A percentile compares a stretch with the other conserved stretches of the same genome.
These are phyloP conservation scores for Claviceps africana DNA, from an alignment of 2,329 filamentous ascomycete species.

Conservation along the genomic window DNA sequence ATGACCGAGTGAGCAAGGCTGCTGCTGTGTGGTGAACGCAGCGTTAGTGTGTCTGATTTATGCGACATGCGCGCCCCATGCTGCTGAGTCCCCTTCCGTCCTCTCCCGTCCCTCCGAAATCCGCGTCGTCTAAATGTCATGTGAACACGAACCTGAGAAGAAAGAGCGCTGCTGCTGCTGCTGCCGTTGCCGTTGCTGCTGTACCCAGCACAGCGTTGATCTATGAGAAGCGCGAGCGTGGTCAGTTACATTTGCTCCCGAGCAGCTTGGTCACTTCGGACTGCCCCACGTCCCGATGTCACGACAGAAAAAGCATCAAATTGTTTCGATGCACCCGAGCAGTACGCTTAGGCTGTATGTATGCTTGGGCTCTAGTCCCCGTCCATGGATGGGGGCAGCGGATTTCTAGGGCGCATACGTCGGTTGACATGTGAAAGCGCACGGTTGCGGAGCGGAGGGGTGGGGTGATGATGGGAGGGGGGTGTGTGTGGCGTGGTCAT, in stretches of 20 bases:
- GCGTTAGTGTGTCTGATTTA: not conserved
- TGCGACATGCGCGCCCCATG: not conserved
- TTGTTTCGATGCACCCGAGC: too few relatives aligned
- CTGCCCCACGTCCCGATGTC: too few relatives aligned
- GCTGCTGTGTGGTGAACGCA: not conserved
- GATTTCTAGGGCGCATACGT: not conserved
- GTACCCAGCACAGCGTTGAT: slow-evolving; percentile 23
- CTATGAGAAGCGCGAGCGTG: slow-evolving; percentile 9
- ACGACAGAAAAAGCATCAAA: too few relatives aligned
- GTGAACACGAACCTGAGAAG: slow-evolving; percentile 9
- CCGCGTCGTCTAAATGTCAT: too few relatives aligned
- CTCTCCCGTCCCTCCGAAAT: too few relatives aligned
- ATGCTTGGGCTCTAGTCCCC: too few relatives aligned
- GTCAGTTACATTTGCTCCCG: not conserved
- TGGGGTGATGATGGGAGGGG: too few relatives aligned
- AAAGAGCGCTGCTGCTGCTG: slow-evolving; percentile 18
- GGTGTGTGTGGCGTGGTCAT: not conserved
- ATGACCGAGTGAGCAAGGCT: slow-evolving; percentile 17
- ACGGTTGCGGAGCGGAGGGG: too few relatives aligned
- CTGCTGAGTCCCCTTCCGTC: too few relatives aligned
- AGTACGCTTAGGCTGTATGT: too few relatives aligned
- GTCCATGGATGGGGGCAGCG: too few relatives aligned
- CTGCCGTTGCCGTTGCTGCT: too few relatives aligned
- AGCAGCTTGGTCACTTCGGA: not conserved
- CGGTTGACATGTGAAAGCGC: not conserved